Evolutionary conservation across 768 basidiomycete genomes (phyloP), one percentile per base, ranked within the genome.

Genomic region (Rhodotorula graminis): DNA sequence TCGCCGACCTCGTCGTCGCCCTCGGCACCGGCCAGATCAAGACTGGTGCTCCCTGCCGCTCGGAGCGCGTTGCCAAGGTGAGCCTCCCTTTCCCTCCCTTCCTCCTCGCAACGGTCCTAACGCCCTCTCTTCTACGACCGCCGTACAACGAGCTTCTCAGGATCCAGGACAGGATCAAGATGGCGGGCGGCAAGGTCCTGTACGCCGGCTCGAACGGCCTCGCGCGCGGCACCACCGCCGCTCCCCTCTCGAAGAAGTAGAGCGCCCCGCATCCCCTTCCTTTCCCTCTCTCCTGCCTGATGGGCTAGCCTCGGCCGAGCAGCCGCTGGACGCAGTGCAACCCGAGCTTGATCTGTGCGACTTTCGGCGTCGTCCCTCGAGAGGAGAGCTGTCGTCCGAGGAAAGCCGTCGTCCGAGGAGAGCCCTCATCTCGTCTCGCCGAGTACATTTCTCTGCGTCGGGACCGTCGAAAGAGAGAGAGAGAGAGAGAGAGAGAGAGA

Each of bases 21-120:
- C 91, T 97, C 77, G 89, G 90, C 76, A 64, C 86, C 71, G 93
- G 93, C 75, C 90, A 95, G 83, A 96, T 97, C 86, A 98, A 99
- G 89, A 96, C 95, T 60, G 95, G 95, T 84, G 94, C 94, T 56
- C 95, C 94, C 49, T 93, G 92, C 73, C 87, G 94, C 75, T 90
- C 88, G 78, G 96, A 98, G 85, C 95, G 96, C 84, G 90, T 97
- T 42, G 92, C 92, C 79, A 94, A 94, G 83, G 42, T 47, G 19
- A 31, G 47, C 47, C 61, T 42, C 56, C 19, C 61, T 29, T 6
- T 29, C 59, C 49, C 44, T n/a, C 64, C 66, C 25, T 6, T 5
- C 55, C 23, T 57, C 53, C 3, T 7, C 31, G 19, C 18, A 2
- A 11, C 33, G 8, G 44, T 46, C 44, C 33, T 27, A 23, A 37